These are phyloP conservation scores for Pelargonium cotyledonis DNA, from an alignment of 441 rosid genomes.

Conservation along the genomic window DNA sequence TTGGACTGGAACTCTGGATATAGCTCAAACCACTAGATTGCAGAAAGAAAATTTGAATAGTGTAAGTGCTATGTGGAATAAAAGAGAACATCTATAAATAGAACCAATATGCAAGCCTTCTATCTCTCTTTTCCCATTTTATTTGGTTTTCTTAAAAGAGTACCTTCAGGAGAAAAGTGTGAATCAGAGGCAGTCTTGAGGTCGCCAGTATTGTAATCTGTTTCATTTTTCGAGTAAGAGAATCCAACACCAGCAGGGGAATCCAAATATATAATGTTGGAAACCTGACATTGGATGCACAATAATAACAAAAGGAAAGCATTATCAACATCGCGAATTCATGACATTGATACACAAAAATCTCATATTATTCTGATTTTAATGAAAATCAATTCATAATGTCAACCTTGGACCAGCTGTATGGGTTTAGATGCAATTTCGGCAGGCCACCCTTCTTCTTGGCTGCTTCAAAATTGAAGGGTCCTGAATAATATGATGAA, in stretches of 20 bases:
- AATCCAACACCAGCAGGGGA: slow-evolving; percentile 81
- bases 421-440: slow-evolving; percentile 53
- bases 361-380: too few species aligned
- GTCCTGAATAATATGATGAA: slow-evolving; percentile 44
- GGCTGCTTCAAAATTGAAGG: slow-evolving; percentile 64
- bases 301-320: too few species aligned
- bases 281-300: slow-evolving; percentile 43
- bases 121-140: too few species aligned
- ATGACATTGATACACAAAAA: too few species aligned
- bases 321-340: neutral
- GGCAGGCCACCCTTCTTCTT: slow-evolving; percentile 29
- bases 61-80: too few species aligned
- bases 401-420: slow-evolving; percentile 86
- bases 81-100: too few species aligned
- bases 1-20: neutral
- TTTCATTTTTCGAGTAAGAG: slow-evolving; percentile 53
- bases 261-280: slow-evolving; percentile 64
- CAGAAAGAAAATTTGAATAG: slow-evolving; percentile 3
- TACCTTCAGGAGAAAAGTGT: slow-evolving; percentile 66
- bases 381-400: too few species aligned
- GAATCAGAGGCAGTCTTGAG: slow-evolving; percentile 53
- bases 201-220: slow-evolving; percentile 63
- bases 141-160: neutral
- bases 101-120: too few species aligned
- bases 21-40: slow-evolving; percentile 52